phyloP scores from a whole-genome alignment of 1,284 basidiomycete species.

The Puccinia novopanici region DNA sequence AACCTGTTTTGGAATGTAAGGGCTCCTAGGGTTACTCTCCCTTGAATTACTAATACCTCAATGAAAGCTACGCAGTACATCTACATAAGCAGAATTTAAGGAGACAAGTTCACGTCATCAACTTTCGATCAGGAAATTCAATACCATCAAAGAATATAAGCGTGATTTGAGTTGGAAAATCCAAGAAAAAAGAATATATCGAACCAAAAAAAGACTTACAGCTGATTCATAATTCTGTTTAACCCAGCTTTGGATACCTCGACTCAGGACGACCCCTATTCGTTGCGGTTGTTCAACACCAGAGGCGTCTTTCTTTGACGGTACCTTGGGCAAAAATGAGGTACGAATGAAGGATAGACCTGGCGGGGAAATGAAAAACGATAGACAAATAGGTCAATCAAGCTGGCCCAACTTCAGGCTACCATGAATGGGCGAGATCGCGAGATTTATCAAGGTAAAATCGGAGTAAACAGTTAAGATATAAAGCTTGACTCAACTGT shows the following conservation, averaged over 20 bases:
- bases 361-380: conserved; percentile 9
- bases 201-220: conserved; percentile 50
- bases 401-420: conserved; percentile 29
- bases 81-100: neutral
- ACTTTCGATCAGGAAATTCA: neutral
- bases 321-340: conserved; percentile 54
- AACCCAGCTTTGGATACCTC: conserved; percentile 54
- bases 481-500: conserved; percentile 52
- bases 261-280: conserved; percentile 38
- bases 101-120: conserved; percentile 21
- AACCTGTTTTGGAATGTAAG: conserved; percentile 58
- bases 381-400: conserved; percentile 7
- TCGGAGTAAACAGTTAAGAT: conserved; percentile 50
- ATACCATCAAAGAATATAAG: neutral
- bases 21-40: conserved; percentile 57
- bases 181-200: neutral
- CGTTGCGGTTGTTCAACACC: conserved; percentile 36
- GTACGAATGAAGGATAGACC: conserved; percentile 51
- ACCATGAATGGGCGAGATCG: conserved; percentile 52
- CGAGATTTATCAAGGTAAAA: conserved; percentile 55
- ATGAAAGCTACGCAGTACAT: conserved; percentile 60
- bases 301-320: conserved; percentile 56
- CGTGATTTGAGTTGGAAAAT: neutral
- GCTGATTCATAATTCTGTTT: conserved; percentile 59
- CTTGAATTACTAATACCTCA: conserved; percentile 58